These are phyloP conservation scores for Mycena chlorophos DNA, from an alignment of 768 basidiomycete genomes.

Conservation along the genomic window DNA sequence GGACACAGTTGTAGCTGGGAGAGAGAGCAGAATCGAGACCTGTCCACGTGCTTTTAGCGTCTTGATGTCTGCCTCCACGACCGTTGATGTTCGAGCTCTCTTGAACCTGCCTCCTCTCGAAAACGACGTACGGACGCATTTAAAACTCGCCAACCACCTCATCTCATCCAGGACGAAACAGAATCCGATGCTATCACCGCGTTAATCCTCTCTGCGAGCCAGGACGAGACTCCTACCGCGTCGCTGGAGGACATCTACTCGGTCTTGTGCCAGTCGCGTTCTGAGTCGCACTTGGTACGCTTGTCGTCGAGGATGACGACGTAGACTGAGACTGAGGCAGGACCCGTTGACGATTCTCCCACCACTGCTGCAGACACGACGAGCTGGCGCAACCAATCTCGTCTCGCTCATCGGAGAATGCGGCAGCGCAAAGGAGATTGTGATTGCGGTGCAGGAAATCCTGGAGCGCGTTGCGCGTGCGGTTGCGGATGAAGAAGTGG, in stretches of 20 bases:
- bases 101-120: not conserved
- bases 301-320: not conserved
- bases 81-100: constrained; percentile 1
- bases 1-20: not conserved
- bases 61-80: not conserved
- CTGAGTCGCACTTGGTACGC: constrained; percentile 27
- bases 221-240: constrained; percentile 30
- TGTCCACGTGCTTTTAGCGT: no score
- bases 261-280: constrained; percentile 27
- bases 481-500: constrained; percentile 28
- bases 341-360: constrained; percentile 48
- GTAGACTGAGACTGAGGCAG: constrained; percentile 27
- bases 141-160: not conserved
- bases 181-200: constrained; percentile 30
- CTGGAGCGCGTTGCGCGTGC: constrained; percentile 37
- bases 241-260: constrained; percentile 35
- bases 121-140: not conserved
- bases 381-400: constrained; percentile 40
- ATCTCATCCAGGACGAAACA: not conserved
- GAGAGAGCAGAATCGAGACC: no score
- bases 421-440: constrained; percentile 45
- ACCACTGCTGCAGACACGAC: constrained; percentile 37
- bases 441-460: constrained; percentile 48
- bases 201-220: constrained; percentile 37
- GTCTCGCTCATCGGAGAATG: constrained; percentile 42